Conservation (phyloP, 179 eudicot species). For the Kewa caespitosa region DNA sequence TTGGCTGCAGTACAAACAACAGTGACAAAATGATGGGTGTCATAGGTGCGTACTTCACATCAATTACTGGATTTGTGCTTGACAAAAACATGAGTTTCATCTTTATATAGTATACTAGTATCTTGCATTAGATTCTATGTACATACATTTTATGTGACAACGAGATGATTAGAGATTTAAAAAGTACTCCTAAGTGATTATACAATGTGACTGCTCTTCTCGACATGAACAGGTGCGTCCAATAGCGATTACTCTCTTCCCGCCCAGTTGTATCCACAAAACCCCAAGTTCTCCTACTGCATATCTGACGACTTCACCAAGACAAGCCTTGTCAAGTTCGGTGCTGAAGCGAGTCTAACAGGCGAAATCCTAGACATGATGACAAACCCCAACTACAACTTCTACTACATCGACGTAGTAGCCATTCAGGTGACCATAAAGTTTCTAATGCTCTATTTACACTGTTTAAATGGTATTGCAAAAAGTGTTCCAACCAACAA, state of each 20-base stretch:
- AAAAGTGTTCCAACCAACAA: too few relatives aligned
- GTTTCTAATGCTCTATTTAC: too few relatives aligned
- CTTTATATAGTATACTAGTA: too few relatives aligned
- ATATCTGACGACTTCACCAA: not conserved
- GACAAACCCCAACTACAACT: not conserved
- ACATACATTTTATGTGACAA: too few relatives aligned
- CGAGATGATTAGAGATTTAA: too few relatives aligned
- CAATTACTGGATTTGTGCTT: not conserved
- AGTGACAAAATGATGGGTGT: not conserved
- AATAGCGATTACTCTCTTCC: slow-evolving; percentile 2
- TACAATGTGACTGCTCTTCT: not conserved
- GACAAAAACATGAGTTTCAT: too few relatives aligned
- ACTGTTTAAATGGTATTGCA: too few relatives aligned
- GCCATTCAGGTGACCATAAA: slow-evolving; percentile 14
- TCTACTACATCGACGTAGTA: slow-evolving; percentile 7
- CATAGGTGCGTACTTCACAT: not conserved
- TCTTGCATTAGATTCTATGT: too few relatives aligned
- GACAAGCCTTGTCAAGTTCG: slow-evolving; percentile 10
- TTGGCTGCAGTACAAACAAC: not conserved
- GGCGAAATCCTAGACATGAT: not conserved
- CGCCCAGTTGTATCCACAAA: not conserved
- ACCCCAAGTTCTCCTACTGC: slow-evolving; percentile 22
- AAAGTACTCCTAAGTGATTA: too few relatives aligned
- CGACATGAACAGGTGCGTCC: slow-evolving; percentile 16
- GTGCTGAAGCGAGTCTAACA: not conserved